These are phyloP conservation scores for Daldinia bambusicola DNA, from an alignment of 495 filamentous ascomycete species.

Conservation along the genomic window DNA sequence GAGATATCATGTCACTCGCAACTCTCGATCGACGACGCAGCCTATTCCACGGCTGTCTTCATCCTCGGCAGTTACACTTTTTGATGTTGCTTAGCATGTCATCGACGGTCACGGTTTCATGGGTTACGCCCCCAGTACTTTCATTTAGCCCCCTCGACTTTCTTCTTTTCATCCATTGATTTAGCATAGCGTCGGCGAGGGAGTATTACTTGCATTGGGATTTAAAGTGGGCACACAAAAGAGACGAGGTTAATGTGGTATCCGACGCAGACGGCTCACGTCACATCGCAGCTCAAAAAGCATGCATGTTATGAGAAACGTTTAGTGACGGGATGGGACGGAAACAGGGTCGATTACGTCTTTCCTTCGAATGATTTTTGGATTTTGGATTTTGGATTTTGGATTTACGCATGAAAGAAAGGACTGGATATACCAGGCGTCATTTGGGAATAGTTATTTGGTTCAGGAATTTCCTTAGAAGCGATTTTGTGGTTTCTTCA, in stretches of 20 bases:
- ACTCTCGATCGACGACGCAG: constrained; percentile 15
- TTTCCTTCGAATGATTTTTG: constrained; percentile 10
- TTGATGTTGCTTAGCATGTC: constrained; percentile 24
- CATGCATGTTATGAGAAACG: constrained; percentile 30
- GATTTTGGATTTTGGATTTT: constrained; percentile 1
- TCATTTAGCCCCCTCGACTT: constrained; percentile 12
- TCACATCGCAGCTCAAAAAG: constrained; percentile 25
- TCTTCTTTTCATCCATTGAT: constrained; percentile 20
- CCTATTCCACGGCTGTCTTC: constrained; percentile 12
- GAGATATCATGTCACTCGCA: constrained; percentile 14
- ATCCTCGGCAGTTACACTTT: constrained; percentile 26
- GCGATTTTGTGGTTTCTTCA: constrained; percentile 12
- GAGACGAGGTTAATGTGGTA: constrained; percentile 37
- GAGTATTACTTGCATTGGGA: constrained; percentile 33
- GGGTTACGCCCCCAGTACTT: constrained; percentile 32
- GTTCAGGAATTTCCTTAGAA: constrained; percentile 24
- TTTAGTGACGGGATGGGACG: constrained; percentile 20
- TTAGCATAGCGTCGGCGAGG: constrained; percentile 44
- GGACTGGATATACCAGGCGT: constrained; percentile 41
- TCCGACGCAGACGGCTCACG: constrained; percentile 22
- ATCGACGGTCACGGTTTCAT: constrained; percentile 20
- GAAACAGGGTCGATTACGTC: constrained; percentile 16
- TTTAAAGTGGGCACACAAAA: constrained; percentile 36
- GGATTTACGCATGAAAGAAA: constrained; percentile 28
- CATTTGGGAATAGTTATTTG: constrained; percentile 25